These are phyloP conservation scores for Pleurotus sapidus DNA, from an alignment of 768 basidiomycete species.

Conservation along the genomic window DNA sequence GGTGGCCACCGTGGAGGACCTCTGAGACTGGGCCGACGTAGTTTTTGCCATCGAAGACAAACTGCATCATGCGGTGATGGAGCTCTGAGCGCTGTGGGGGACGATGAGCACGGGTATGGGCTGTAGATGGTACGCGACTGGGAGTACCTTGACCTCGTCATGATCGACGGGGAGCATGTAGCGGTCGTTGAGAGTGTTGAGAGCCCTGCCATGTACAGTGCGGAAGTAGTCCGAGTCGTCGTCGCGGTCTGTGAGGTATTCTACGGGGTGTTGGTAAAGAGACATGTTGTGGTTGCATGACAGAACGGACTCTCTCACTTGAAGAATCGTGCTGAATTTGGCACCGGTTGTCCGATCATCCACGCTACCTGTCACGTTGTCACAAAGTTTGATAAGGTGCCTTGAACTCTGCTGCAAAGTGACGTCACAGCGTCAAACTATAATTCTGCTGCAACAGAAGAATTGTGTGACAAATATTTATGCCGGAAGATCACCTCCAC, in stretches of 20 bases:
- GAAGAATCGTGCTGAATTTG: not conserved
- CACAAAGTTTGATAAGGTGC: not conserved
- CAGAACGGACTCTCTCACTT: not conserved
- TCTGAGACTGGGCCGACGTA: conserved; percentile 65
- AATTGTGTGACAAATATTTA: no score
- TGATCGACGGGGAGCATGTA: conserved; percentile 68
- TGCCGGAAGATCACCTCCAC: no score
- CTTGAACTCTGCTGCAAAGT: not conserved
- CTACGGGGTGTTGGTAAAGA: conserved; percentile 14
- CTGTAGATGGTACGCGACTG: conserved; percentile 3
- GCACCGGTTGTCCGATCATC: not conserved
- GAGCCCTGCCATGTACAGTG: conserved; percentile 44
- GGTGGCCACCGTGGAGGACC: conserved; percentile 48
- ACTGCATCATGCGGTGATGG: conserved; percentile 64
- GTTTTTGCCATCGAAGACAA: conserved; percentile 60
- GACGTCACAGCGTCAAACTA: not conserved
- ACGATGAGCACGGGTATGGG: not conserved
- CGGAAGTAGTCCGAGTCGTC: conserved; percentile 56
- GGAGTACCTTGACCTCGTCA: conserved; percentile 58
- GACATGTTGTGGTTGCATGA: conserved; percentile 2
- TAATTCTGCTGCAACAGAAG: not conserved
- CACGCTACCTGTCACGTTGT: not conserved
- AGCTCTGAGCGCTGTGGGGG: conserved; percentile 53
- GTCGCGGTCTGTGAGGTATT: conserved; percentile 16
- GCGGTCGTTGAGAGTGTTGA: conserved; percentile 51